Evolutionary conservation across 352 stramenopile genomes (phyloP), one percentile per base, ranked within the genome.

Genomic region (Plasmopara viticola): DNA sequence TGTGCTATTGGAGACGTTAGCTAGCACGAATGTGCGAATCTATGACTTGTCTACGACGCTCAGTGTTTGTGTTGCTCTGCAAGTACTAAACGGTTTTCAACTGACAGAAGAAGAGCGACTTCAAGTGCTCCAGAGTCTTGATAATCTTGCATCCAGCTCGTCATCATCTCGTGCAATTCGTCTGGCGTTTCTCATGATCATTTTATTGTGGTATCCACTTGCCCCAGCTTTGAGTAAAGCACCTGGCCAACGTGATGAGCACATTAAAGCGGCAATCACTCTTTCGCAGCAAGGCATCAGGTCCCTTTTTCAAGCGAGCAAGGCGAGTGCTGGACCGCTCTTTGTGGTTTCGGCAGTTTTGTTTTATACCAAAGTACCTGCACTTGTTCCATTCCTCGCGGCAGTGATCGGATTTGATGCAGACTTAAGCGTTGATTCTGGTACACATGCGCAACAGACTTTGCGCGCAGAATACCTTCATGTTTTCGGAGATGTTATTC

Each of bases 341-440:
- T 78, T 87, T 9, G 68, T 87, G 0, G 64, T 87, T 13, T 81
- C 72, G 15, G 70, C 77, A 0, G 75, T 87, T 37, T 55, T 86
- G 14, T 73, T 87, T 43, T 87, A 86, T 59, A 87, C 77, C 12
- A 86, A 86, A 51, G 79, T 70, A 7, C 70, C 77, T 5, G 67
- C 69, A 1, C 56, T 86, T 15, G 57, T 86, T 18, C 64, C 77
- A 15, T 82, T 84, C 30, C 60, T 84, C 3, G 54, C 65, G 18
- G 68, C 67, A 1, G 64, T 76, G 18, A 72, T 72, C 45, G 64
- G 64, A 20, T 62, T 67, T 44, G 52, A 69, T 34, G 56, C 34
- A 12, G 55, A 64, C 30, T 53, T 38, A 18, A 51, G 51, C 42
- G 59, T 47, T 46, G 45, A 48, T 45, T 30, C 40, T 25, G 60